Evolutionary conservation across 2,329 filamentous ascomycete species (phyloP).

Genomic region (Nothopassalora personata): DNA sequence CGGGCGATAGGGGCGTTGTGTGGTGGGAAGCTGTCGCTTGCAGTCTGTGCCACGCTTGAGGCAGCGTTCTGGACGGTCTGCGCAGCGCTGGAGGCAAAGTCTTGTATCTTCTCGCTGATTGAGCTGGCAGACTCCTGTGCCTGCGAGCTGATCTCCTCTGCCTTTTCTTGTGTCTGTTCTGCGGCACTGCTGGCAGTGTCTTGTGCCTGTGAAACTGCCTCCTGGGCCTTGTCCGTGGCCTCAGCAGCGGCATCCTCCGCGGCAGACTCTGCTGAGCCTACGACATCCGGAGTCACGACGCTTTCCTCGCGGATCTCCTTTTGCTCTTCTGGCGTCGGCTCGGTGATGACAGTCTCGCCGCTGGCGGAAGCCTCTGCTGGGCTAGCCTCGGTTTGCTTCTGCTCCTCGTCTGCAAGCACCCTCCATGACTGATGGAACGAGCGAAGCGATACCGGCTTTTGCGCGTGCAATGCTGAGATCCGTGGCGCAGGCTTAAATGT

Average conservation of each 20-base stretch:
- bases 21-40: background rate
- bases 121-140: constrained; percentile 10
- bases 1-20: constrained; percentile 14
- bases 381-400: constrained; percentile 17
- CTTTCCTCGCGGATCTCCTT: constrained; percentile 27
- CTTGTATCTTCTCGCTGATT: constrained; percentile 11
- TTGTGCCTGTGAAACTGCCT: constrained; percentile 10
- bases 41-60: background rate
- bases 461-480: constrained; percentile 33
- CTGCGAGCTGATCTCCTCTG: constrained; percentile 12
- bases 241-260: constrained; percentile 13
- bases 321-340: constrained; percentile 26
- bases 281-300: constrained; percentile 20
- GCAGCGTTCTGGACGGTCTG: constrained; percentile 7
- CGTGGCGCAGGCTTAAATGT: constrained; percentile 13
- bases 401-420: constrained; percentile 37
- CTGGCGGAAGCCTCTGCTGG: constrained; percentile 29
- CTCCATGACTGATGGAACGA: constrained; percentile 38
- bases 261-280: constrained; percentile 22
- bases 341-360: constrained; percentile 33
- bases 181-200: constrained; percentile 14
- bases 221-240: constrained; percentile 20
- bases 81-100: constrained; percentile 5
- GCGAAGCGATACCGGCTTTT: constrained; percentile 33
- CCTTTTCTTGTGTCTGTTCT: constrained; percentile 22